These are phyloP conservation scores for Leptodontidium sp. DNA, from an alignment of 2,329 filamentous ascomycete genomes.

Conservation along the genomic window DNA sequence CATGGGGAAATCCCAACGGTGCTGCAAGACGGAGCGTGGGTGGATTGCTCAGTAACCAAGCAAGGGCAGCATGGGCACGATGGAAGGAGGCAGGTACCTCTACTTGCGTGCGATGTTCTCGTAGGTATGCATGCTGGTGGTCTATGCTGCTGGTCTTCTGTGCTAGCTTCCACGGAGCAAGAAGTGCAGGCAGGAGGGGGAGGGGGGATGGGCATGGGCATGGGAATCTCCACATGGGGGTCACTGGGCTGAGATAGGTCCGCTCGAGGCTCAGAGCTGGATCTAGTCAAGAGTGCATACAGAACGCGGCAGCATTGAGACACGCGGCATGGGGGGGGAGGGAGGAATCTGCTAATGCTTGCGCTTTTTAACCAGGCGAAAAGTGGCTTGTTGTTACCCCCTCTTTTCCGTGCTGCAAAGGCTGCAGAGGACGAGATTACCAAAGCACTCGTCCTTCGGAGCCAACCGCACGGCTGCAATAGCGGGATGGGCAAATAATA, in stretches of 20 bases:
- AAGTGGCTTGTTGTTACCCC: conserved; percentile 13
- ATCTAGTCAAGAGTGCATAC: conserved; percentile 7
- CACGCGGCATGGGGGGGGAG: conserved; percentile 21
- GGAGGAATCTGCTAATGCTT: conserved; percentile 30
- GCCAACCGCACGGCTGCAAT: conserved; percentile 8
- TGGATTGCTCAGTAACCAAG: neutral
- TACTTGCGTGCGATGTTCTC: too few species aligned
- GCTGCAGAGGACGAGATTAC: neutral
- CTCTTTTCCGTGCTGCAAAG: conserved; percentile 11
- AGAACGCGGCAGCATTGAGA: conserved; percentile 25
- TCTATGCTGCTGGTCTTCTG: neutral
- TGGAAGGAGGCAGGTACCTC: neutral
- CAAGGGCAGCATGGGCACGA: neutral
- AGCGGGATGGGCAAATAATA: conserved; percentile 6
- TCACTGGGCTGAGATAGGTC: conserved; percentile 13
- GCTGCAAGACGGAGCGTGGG: neutral
- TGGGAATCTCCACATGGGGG: conserved; percentile 10
- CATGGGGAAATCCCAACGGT: conserved; percentile 6
- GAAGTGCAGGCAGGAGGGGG: conserved; percentile 5
- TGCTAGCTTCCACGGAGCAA: neutral
- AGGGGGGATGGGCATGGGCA: neutral
- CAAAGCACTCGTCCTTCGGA: conserved; percentile 11
- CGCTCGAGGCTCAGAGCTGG: conserved; percentile 1
- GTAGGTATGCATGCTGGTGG: too few species aligned
- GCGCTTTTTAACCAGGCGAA: conserved; percentile 31